phyloP scores from a whole-genome alignment of 2,329 filamentous ascomycete genomes.

The Penicillium sp. region DNA sequence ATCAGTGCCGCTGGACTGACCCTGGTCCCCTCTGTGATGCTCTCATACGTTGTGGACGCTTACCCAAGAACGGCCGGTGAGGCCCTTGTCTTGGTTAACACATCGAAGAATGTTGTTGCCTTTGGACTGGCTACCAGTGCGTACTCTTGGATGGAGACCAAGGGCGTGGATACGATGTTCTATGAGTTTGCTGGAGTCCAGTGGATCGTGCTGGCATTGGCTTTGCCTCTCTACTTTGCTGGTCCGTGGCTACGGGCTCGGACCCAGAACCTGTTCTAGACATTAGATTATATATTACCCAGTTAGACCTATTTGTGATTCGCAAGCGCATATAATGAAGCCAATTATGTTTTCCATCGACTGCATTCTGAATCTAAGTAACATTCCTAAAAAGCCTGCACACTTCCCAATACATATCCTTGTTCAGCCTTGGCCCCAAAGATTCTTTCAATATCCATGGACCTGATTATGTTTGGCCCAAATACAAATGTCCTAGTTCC shows the following conservation, averaged over 20 bases:
- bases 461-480: too few relatives aligned
- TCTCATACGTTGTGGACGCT: slow-evolving; percentile 36
- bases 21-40: slow-evolving; percentile 37
- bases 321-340: background rate
- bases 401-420: too few relatives aligned
- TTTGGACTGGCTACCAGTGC: slow-evolving; percentile 28
- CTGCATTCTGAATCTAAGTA: background rate
- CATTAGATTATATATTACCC: background rate
- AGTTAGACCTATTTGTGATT: background rate
- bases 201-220: slow-evolving; percentile 34
- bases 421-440: too few relatives aligned
- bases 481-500: too few relatives aligned
- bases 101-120: slow-evolving; percentile 29
- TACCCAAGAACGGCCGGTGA: slow-evolving; percentile 32
- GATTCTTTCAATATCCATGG: too few relatives aligned
- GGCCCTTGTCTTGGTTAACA: slow-evolving; percentile 38
- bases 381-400: background rate
- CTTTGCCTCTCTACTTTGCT: slow-evolving; percentile 31
- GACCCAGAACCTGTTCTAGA: slow-evolving; percentile 13
- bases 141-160: slow-evolving; percentile 30
- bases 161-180: slow-evolving; percentile 37
- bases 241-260: slow-evolving; percentile 27
- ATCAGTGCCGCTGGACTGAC: slow-evolving; percentile 30
- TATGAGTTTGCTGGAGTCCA: slow-evolving; percentile 36
- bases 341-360: background rate